These are phyloP conservation scores for Botrytis fabae DNA, from an alignment of 2,329 filamentous ascomycete species.

Conservation along the genomic window DNA sequence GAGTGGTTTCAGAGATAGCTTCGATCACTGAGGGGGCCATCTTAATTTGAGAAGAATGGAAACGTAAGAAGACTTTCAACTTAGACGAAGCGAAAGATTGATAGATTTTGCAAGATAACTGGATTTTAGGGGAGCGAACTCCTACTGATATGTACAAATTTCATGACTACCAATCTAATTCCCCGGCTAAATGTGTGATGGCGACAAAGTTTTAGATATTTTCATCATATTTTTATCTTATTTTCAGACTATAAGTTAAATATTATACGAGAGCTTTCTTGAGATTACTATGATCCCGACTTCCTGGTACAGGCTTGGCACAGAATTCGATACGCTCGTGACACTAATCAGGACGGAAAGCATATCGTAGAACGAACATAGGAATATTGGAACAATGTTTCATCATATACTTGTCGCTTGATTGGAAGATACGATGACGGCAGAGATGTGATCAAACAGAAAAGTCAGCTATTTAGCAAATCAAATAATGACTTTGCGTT, in stretches of 20 bases:
- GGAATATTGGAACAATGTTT: not conserved
- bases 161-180: too few species aligned
- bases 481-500: not conserved
- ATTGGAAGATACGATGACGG: not conserved
- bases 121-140: not conserved
- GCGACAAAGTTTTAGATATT: not conserved
- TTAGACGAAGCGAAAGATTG: not conserved
- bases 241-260: not conserved
- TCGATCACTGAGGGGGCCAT: slow-evolving; percentile 38
- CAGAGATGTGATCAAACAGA: not conserved
- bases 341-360: not conserved
- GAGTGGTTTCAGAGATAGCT: slow-evolving; percentile 30
- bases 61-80: too few species aligned
- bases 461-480: not conserved
- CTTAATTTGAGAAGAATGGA: not conserved
- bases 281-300: not conserved
- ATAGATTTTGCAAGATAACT: not conserved
- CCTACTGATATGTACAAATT: not conserved
- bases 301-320: not conserved
- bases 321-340: not conserved
- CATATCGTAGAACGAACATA: not conserved
- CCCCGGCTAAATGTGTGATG: not conserved
- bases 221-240: not conserved
- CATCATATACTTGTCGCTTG: not conserved
- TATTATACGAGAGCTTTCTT: not conserved